Evolutionary conservation across 2,329 filamentous ascomycete species (phyloP).

Genomic region (Ascochyta clinopodiicola): DNA sequence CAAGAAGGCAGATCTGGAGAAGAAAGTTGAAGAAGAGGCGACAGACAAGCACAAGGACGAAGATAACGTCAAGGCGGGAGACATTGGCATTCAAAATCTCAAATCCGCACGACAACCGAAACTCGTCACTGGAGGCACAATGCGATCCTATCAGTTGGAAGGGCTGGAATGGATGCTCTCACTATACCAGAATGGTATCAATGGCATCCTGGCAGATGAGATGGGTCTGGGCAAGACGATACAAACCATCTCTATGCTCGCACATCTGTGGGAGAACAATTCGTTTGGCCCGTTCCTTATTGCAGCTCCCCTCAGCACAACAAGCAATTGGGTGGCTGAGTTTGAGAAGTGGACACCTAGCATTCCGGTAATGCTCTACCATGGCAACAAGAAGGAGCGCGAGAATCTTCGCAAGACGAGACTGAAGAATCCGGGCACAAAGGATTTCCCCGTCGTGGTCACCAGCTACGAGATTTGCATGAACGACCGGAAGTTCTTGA

Average conservation of each 20-base stretch:
- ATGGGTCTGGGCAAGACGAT: constrained; percentile 95
- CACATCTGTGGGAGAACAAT: constrained; percentile 85
- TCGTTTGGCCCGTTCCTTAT: constrained; percentile 90
- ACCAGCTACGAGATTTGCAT: constrained; percentile 97
- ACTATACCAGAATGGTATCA: constrained; percentile 86
- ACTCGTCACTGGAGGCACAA: constrained; percentile 83
- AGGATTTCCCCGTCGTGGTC: constrained; percentile 86
- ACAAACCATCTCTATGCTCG: constrained; percentile 87
- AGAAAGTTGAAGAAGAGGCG: constrained; percentile 62
- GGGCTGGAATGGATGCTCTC: constrained; percentile 90
- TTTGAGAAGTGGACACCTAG: constrained; percentile 88
- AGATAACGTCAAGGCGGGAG: constrained; percentile 64
- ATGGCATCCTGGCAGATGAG: constrained; percentile 89
- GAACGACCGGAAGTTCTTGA: constrained; percentile 81
- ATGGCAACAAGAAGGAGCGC: constrained; percentile 81
- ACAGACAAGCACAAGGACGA: constrained; percentile 65
- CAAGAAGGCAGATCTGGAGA: constrained; percentile 64
- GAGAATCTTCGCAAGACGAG: constrained; percentile 74
- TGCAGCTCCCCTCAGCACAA: constrained; percentile 85
- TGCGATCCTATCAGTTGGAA: constrained; percentile 94
- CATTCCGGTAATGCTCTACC: constrained; percentile 89
- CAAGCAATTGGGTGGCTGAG: constrained; percentile 96
- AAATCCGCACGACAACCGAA: constrained; percentile 85
- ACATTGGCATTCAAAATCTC: constrained; percentile 70
- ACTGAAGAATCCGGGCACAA: constrained; percentile 72